Evolutionary conservation across 805 yeast species (phyloP).

Genomic region (Sugiyamaella mastotermitis): DNA sequence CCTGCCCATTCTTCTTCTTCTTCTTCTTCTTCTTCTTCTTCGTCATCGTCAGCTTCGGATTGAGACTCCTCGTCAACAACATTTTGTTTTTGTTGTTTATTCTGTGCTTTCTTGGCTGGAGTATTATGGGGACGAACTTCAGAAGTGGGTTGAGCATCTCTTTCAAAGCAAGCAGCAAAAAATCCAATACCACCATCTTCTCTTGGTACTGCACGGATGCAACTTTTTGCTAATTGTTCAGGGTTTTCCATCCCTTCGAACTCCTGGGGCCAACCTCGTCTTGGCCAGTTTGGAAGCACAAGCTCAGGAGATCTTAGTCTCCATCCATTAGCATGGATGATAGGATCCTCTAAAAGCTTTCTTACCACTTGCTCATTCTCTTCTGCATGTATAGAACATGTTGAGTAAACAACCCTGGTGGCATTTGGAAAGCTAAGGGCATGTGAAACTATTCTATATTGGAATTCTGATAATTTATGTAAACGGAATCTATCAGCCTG

Average conservation of each 20-base stretch:
- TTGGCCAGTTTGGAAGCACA: slow-evolving; percentile 81
- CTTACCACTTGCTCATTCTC: slow-evolving; percentile 93
- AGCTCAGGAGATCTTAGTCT: slow-evolving; percentile 46
- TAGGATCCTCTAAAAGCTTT: slow-evolving; percentile 61
- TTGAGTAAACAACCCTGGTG: slow-evolving; percentile 77
- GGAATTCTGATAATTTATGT: slow-evolving; percentile 75
- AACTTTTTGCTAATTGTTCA: slow-evolving; percentile 66
- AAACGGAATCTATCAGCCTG: slow-evolving; percentile 45
- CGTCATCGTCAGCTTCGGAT: neutral
- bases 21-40: slow-evolving; percentile 8
- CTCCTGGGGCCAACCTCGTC: slow-evolving; percentile 74
- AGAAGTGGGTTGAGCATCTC: slow-evolving; percentile 26
- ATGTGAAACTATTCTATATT: slow-evolving; percentile 80
- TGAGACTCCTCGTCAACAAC: slow-evolving; percentile 2
- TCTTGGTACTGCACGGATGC: slow-evolving; percentile 78
- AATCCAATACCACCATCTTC: slow-evolving; percentile 99
- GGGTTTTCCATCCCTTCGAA: slow-evolving; percentile 38
- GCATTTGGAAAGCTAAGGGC: slow-evolving; percentile 78
- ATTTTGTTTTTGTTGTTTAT: neutral
- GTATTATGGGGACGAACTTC: neutral
- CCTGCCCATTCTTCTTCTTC: slow-evolving; percentile 35
- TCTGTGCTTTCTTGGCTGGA: neutral
- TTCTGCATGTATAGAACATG: slow-evolving; percentile 90
- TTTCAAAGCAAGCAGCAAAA: slow-evolving; percentile 87
- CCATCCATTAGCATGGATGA: slow-evolving; percentile 72